phyloP scores from a whole-genome alignment of 768 basidiomycete genomes.

The Phlebiopsis flavidoalba region DNA sequence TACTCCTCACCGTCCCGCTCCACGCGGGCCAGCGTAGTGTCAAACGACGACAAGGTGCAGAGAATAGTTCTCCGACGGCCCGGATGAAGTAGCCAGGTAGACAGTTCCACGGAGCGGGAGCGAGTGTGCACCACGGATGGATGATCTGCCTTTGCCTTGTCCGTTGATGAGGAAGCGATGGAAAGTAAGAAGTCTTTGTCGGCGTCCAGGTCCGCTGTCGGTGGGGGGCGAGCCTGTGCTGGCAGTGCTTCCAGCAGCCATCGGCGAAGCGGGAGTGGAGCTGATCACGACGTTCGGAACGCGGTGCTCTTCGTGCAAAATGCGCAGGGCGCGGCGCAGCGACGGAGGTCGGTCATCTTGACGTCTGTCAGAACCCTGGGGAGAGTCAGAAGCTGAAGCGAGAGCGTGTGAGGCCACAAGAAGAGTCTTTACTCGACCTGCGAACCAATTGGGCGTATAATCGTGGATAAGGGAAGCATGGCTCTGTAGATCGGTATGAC shows the following conservation, averaged over 20 bases:
- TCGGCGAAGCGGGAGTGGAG: slow-evolving; percentile 66
- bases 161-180: slow-evolving; percentile 55
- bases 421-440: slow-evolving; percentile 73
- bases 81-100: slow-evolving; percentile 92
- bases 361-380: slow-evolving; percentile 73
- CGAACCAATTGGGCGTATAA: slow-evolving; percentile 99
- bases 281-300: slow-evolving; percentile 91
- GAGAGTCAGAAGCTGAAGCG: neutral
- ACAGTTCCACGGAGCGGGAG: slow-evolving; percentile 63
- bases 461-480: slow-evolving; percentile 77
- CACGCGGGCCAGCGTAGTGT: slow-evolving; percentile 44
- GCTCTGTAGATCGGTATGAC: slow-evolving; percentile 83
- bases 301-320: slow-evolving; percentile 68
- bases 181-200: slow-evolving; percentile 64
- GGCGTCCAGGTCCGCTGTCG: slow-evolving; percentile 14
- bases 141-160: slow-evolving; percentile 5
- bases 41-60: slow-evolving; percentile 85
- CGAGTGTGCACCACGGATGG: slow-evolving; percentile 57
- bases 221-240: slow-evolving; percentile 30
- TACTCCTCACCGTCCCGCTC: slow-evolving; percentile 19
- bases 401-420: neutral
- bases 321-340: slow-evolving; percentile 60
- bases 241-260: slow-evolving; percentile 61
- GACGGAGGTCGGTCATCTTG: slow-evolving; percentile 62
- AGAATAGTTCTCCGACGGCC: slow-evolving; percentile 97